Evolutionary conservation across 1,284 basidiomycete genomes (phyloP).

Genomic region (Violaceomyces palustris): DNA sequence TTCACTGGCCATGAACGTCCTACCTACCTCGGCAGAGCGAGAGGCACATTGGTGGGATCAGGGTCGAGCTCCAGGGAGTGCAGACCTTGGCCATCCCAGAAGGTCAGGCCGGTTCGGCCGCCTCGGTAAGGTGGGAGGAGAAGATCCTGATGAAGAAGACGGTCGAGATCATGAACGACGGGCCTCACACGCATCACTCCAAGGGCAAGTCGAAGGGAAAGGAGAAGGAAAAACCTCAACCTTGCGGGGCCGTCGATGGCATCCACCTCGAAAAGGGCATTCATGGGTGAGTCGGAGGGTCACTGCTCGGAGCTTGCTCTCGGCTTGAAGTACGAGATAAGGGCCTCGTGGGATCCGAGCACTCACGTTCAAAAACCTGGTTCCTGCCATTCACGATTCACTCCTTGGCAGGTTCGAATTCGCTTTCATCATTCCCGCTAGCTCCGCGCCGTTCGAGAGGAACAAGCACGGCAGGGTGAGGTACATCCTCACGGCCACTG

Average conservation of each 20-base stretch:
- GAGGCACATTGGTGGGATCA: constrained; percentile 39
- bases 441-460: constrained; percentile 45
- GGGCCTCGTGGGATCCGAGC: too few species aligned
- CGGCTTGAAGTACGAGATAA: too few species aligned
- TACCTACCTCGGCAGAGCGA: constrained; percentile 13
- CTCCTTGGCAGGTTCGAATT: constrained; percentile 51
- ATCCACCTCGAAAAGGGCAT: constrained; percentile 43
- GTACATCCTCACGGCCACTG: constrained; percentile 46
- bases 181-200: constrained; percentile 1
- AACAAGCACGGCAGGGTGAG: constrained; percentile 45
- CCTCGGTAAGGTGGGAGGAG: constrained; percentile 44
- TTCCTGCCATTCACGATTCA: too few species aligned
- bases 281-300: too few species aligned
- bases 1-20: too few species aligned
- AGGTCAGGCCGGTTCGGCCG: constrained; percentile 1
- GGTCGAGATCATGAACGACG: constrained; percentile 38
- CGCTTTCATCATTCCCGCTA: constrained; percentile 49
- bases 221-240: constrained; percentile 11
- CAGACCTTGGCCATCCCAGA: constrained; percentile 49
- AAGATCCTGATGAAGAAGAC: constrained; percentile 45
- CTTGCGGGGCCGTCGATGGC: constrained; percentile 18
- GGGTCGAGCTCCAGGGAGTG: constrained; percentile 35
- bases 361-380: too few species aligned
- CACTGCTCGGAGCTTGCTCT: too few species aligned
- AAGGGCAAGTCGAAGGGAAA: constrained; percentile 26